These are phyloP conservation scores for Trichoderma citrinoviride DNA, from an alignment of 2,329 filamentous ascomycete genomes.

Conservation along the genomic window DNA sequence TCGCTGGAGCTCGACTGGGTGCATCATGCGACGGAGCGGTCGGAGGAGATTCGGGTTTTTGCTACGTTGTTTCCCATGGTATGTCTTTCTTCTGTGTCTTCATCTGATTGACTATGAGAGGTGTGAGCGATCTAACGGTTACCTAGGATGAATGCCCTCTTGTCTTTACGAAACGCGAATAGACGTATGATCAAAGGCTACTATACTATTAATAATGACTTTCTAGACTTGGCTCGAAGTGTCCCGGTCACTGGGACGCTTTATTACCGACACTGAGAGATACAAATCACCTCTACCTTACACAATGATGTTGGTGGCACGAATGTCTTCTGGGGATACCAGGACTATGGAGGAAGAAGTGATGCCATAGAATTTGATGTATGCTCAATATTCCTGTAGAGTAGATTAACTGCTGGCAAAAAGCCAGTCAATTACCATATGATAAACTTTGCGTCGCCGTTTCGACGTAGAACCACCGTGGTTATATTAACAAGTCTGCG, in stretches of 20 bases:
- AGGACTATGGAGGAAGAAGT: not conserved
- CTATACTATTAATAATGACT: not conserved
- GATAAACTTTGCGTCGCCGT: too few relatives aligned
- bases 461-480: too few relatives aligned
- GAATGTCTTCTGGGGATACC: not conserved
- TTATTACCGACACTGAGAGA: too few relatives aligned
- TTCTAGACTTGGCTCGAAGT: too few relatives aligned
- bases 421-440: not conserved
- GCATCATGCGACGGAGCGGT: not conserved
- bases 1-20: slow-evolving; percentile 9
- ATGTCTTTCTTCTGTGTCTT: not conserved
- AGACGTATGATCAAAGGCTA: not conserved
- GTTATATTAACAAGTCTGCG: too few relatives aligned
- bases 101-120: not conserved
- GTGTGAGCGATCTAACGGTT: not conserved
- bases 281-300: not conserved
- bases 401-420: not conserved
- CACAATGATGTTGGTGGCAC: too few relatives aligned
- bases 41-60: slow-evolving; percentile 13
- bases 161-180: not conserved
- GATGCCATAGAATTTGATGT: not conserved
- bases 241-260: too few relatives aligned
- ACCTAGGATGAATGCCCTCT: slow-evolving; percentile 10
- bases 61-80: slow-evolving; percentile 14
- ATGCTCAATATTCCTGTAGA: not conserved